Percentiles rank a stretch among this genome's conserved stretches.
phyloP scores from a whole-genome alignment of 2,329 filamentous ascomycete species.

The Cladosporium phlei region DNA sequence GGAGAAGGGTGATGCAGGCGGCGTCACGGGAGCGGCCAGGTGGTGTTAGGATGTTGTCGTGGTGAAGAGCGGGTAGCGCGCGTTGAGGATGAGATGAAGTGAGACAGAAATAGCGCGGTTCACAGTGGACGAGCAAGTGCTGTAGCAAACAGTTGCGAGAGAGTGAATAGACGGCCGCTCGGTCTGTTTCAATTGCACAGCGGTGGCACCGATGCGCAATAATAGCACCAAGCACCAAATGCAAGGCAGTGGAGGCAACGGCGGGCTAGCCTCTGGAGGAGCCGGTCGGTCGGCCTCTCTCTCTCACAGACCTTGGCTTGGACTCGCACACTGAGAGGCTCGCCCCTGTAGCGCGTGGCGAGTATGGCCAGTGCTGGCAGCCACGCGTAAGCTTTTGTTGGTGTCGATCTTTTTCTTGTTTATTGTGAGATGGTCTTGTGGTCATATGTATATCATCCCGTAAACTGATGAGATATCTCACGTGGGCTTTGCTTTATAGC shows the following conservation, averaged over 20 bases:
- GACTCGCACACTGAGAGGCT: no score
- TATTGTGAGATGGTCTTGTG: not conserved
- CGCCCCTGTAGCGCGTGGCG: constrained; percentile 6
- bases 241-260: constrained; percentile 12
- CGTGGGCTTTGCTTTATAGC: not conserved
- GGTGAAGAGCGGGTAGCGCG: constrained; percentile 9
- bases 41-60: constrained; percentile 10
- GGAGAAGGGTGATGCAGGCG: not conserved
- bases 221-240: no score
- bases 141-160: not conserved
- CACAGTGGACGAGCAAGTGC: not conserved
- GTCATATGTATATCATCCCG: no score
- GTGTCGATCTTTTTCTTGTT: not conserved
- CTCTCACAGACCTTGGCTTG: not conserved
- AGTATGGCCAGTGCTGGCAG: constrained; percentile 4
- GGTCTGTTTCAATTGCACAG: no score
- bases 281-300: not conserved
- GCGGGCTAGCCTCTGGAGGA: constrained; percentile 1
- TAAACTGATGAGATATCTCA: no score
- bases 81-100: not conserved
- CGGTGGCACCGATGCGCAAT: not conserved
- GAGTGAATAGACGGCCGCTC: not conserved
- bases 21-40: constrained; percentile 3
- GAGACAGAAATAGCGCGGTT: not conserved
- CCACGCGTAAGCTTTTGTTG: constrained; percentile 6